Evolutionary conservation across 2,329 filamentous ascomycete species (phyloP), one percentile per base, ranked within the genome.

Genomic region (Penicillium brasilianum): DNA sequence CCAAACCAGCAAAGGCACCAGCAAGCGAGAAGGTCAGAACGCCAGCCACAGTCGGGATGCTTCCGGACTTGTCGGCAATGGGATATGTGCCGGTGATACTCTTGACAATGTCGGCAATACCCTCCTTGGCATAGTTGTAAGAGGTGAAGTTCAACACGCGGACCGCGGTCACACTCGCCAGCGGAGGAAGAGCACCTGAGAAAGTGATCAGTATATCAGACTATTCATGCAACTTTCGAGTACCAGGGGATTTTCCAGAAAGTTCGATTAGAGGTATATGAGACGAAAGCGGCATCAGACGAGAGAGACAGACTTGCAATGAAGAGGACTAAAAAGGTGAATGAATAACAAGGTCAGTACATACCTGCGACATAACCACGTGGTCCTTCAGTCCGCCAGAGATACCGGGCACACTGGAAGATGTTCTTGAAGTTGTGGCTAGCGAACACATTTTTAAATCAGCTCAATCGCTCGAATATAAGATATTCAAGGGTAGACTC

Each of bases 331-430:
- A 28, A 30, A 25, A 2, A 53, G 20, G 20, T 25, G 8, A 25
- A 4, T 28, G 8, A n/a, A 28, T n/a, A 48, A n/a, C 25, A 20
- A 34, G 3, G 14, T 50, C 30, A 34, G 10, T 20, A 48, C 72
- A 58, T 70, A 81, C 80, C 80, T 64, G 79, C 78, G 63, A 80
- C 79, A 65, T 80, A 82, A 49, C 80, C 80, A 63, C 80, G 78
- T 54, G 79, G 71, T 18, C 80, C 80, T 70, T 82, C 80, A 44
- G 76, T 80, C 32, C 76, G 75, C 75, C 78, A 80, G n/a, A 81
- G 71, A 63, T 81, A 81, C 62, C 75, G 76, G 39, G 76, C 70
- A 65, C 78, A 80, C 64, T 79, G 74, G 43, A 71, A 74, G 41
- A 79, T 71, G 61, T 78, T 80, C 52, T 71, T 71, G 57, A 82